Percentiles rank a stretch among this genome's conserved stretches.
These are phyloP conservation scores for Corylus heterophylla DNA, from an alignment of 306 rosid species.

Conservation along the genomic window DNA sequence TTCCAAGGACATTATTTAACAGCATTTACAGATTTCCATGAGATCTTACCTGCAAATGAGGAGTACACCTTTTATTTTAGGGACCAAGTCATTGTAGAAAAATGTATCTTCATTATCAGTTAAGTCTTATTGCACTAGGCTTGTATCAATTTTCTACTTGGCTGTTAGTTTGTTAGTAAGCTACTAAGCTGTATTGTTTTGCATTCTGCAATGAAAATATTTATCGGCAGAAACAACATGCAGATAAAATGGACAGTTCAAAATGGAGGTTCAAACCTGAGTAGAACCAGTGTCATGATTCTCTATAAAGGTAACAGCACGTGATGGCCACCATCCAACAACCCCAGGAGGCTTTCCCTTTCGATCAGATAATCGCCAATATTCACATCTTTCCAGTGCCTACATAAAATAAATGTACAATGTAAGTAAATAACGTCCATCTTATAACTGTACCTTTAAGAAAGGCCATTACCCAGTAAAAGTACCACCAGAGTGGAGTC, in stretches of 20 bases:
- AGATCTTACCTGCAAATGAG: neutral
- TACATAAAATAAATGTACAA: slow-evolving; percentile 22
- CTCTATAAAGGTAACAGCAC: slow-evolving; percentile 96
- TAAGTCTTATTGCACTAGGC: neutral
- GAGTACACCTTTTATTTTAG: neutral
- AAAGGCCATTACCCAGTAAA: neutral
- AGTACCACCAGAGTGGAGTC: neutral
- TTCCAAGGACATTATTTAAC: neutral
- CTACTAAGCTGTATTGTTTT: neutral
- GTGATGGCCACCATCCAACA: slow-evolving; percentile 99
- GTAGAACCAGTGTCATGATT: slow-evolving; percentile 99
- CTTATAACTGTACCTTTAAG: neutral
- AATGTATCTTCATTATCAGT: neutral
- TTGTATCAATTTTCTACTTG: no score
- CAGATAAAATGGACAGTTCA: neutral
- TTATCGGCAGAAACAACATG: neutral
- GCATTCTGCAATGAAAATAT: no score
- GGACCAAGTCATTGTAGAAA: neutral
- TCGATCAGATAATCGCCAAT: slow-evolving; percentile 95
- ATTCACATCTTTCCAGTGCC: slow-evolving; percentile 85
- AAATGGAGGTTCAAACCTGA: slow-evolving; percentile 58
- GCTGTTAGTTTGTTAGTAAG: neutral
- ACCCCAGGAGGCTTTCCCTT: slow-evolving; percentile 97
- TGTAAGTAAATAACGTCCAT: neutral
- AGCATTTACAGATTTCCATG: neutral